These are phyloP conservation scores for Fusarium udum DNA, from an alignment of 2,329 filamentous ascomycete genomes.

Conservation along the genomic window DNA sequence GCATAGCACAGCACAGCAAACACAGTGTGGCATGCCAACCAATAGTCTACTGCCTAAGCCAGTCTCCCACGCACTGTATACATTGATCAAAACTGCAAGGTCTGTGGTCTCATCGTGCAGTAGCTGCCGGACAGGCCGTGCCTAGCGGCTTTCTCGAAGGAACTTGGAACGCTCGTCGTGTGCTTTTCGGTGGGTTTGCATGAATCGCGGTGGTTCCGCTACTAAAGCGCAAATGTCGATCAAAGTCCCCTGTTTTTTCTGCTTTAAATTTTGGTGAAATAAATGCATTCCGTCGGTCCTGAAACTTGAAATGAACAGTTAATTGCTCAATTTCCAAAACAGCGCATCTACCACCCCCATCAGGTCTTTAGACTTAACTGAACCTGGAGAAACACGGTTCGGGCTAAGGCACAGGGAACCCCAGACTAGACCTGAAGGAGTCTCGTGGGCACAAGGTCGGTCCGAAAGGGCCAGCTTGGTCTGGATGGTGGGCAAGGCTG, in stretches of 20 bases:
- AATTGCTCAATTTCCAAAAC: slow-evolving; percentile 22
- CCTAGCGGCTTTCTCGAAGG: slow-evolving; percentile 41
- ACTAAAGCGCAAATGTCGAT: slow-evolving; percentile 5
- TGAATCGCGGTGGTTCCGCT: slow-evolving; percentile 21
- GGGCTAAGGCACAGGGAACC: slow-evolving; percentile 4
- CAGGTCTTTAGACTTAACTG: slow-evolving; percentile 9
- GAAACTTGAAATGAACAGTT: not conserved
- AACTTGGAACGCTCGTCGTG: slow-evolving; percentile 27
- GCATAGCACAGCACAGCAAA: slow-evolving; percentile 14
- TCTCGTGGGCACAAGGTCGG: slow-evolving; percentile 32
- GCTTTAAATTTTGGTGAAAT: not conserved
- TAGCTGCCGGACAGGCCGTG: slow-evolving; percentile 42
- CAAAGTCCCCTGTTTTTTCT: not conserved
- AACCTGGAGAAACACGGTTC: slow-evolving; percentile 41
- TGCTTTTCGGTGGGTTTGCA: slow-evolving; percentile 32
- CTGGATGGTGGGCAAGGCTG: slow-evolving; percentile 34
- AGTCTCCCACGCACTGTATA: slow-evolving; percentile 35
- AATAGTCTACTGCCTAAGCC: not conserved
- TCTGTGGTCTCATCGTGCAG: slow-evolving; percentile 41
- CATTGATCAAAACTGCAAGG: slow-evolving; percentile 1
- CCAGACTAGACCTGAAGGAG: slow-evolving; percentile 33
- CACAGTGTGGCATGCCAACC: slow-evolving; percentile 28
- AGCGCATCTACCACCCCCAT: slow-evolving; percentile 15
- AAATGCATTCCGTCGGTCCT: not conserved
- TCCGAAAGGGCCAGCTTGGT: slow-evolving; percentile 41